Evolutionary conservation across 352 stramenopile genomes (phyloP).

Genomic region (Phytophthora pistaciae): DNA sequence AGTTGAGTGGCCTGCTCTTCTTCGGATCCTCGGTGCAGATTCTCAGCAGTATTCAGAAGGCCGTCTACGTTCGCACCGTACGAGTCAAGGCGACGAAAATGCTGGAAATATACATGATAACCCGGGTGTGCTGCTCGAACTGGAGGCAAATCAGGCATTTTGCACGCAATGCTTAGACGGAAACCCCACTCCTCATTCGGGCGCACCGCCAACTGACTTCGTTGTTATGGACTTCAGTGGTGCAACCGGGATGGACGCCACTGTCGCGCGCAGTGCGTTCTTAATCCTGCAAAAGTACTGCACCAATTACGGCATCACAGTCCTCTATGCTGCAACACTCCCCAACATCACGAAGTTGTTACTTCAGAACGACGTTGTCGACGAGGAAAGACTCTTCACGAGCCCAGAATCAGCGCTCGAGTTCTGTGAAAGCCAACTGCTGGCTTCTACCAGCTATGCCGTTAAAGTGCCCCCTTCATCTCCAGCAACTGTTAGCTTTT

Average conservation of each 20-base stretch:
- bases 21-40: conserved; percentile 88
- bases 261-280: conserved; percentile 75
- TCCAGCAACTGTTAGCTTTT: no score
- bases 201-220: conserved; percentile 62
- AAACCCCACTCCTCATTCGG: conserved; percentile 37
- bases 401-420: background rate
- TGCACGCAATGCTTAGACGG: conserved; percentile 66
- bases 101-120: background rate
- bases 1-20: conserved; percentile 85
- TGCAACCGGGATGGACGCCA: conserved; percentile 87
- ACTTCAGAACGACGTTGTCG: background rate
- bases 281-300: conserved; percentile 85
- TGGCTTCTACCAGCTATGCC: no score
- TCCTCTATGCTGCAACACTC: conserved; percentile 70
- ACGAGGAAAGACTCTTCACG: background rate
- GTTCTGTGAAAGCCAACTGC: background rate
- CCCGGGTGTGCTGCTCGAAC: background rate
- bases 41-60: conserved; percentile 75
- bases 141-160: background rate
- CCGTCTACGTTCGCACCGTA: conserved; percentile 51
- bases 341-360: conserved; percentile 18
- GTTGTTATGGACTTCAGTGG: conserved; percentile 88
- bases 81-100: background rate
- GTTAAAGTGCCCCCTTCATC: no score
- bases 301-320: conserved; percentile 62